These are phyloP conservation scores for Ajuga chamaepitys DNA, from an alignment of 257 asterid species.

Conservation along the genomic window DNA sequence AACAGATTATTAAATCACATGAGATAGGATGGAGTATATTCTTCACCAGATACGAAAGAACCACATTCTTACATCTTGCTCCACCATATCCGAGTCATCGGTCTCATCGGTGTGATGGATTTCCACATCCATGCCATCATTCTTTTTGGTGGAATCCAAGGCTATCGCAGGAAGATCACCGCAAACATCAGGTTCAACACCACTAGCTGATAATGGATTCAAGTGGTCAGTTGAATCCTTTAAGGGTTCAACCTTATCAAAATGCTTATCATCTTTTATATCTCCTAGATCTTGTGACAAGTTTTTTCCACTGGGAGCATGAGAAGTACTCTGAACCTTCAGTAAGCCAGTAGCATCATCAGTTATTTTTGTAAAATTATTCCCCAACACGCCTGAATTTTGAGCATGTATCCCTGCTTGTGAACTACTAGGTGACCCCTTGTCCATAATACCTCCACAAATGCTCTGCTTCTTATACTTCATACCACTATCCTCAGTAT, in stretches of 20 bases:
- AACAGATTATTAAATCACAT: slow-evolving; percentile 9
- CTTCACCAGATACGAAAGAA: slow-evolving; percentile 9
- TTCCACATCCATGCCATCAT: slow-evolving; percentile 44
- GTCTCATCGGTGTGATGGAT: slow-evolving; percentile 41
- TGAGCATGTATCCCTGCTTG: slow-evolving; percentile 20
- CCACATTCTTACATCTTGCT: slow-evolving; percentile 64
- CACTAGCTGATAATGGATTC: slow-evolving; percentile 20
- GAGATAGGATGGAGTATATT: slow-evolving; percentile 8
- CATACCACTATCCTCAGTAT: slow-evolving; percentile 24
- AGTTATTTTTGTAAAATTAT: slow-evolving; percentile 18
- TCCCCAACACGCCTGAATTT: slow-evolving; percentile 13
- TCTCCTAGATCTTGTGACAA: slow-evolving; percentile 10
- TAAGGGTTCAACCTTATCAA: slow-evolving; percentile 18
- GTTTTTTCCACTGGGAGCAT: slow-evolving; percentile 21
- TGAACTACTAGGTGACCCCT: slow-evolving; percentile 28
- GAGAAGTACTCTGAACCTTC: slow-evolving; percentile 27
- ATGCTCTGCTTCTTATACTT: slow-evolving; percentile 20
- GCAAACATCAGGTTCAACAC: slow-evolving; percentile 25
- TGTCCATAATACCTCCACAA: slow-evolving; percentile 23
- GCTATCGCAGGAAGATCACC: slow-evolving; percentile 24
- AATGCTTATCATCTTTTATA: slow-evolving; percentile 24
- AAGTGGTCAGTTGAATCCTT: slow-evolving; percentile 31
- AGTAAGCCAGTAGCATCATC: slow-evolving; percentile 16
- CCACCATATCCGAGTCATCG: slow-evolving; percentile 78
- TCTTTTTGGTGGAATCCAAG: slow-evolving; percentile 22